Evolutionary conservation across 2,329 filamentous ascomycete species (phyloP).

Genomic region (Scedosporium aurantiacum): DNA sequence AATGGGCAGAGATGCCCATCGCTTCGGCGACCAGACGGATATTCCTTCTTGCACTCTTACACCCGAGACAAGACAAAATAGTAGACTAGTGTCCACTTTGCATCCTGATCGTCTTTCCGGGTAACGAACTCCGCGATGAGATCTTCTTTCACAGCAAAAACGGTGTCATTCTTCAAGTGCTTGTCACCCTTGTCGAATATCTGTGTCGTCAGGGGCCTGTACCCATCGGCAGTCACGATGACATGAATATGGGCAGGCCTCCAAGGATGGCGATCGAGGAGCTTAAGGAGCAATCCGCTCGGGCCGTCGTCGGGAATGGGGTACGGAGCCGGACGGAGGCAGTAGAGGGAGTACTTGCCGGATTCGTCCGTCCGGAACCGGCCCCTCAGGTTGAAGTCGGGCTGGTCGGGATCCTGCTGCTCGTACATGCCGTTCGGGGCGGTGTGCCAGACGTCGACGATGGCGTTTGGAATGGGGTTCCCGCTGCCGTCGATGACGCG

Average conservation of each 20-base stretch:
- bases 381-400: conserved; percentile 64
- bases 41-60: not conserved
- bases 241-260: conserved; percentile 52
- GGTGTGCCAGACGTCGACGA: conserved; percentile 71
- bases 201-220: conserved; percentile 60
- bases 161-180: conserved; percentile 43
- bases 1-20: not conserved
- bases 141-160: conserved; percentile 44
- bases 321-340: conserved; percentile 48
- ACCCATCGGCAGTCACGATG: conserved; percentile 42
- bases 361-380: conserved; percentile 56
- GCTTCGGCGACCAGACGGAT: not conserved
- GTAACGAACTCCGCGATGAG: conserved; percentile 31
- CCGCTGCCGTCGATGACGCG: conserved; percentile 34
- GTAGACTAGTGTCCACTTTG: conserved; percentile 48
- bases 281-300: conserved; percentile 35
- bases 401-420: conserved; percentile 61
- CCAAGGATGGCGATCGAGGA: conserved; percentile 45
- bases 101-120: conserved; percentile 29
- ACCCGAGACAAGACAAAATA: conserved; percentile 37
- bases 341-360: conserved; percentile 53
- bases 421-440: conserved; percentile 62
- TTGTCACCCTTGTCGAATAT: conserved; percentile 60
- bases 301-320: conserved; percentile 40
- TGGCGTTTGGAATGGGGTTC: conserved; percentile 48